Evolutionary conservation across 805 yeast genomes (phyloP).

Genomic region (Barnettozyma botsteinii): DNA sequence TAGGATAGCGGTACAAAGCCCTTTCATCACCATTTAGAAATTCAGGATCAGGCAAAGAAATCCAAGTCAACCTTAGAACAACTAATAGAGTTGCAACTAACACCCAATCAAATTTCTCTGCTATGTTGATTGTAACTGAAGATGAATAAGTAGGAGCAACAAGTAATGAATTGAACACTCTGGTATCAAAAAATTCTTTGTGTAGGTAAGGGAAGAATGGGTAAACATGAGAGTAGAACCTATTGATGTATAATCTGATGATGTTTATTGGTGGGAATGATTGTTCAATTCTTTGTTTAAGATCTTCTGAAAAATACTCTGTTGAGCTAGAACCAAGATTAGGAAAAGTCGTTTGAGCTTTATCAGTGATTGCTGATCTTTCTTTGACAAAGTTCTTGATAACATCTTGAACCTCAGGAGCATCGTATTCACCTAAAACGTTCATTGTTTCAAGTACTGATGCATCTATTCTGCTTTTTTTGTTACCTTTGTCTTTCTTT

Average conservation of each 20-base stretch:
- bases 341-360: conserved; percentile 8
- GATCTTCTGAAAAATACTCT: conserved; percentile 23
- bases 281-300: conserved; percentile 30
- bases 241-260: conserved; percentile 35
- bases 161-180: conserved; percentile 28
- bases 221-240: conserved; percentile 39
- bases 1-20: conserved; percentile 30
- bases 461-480: conserved; percentile 21
- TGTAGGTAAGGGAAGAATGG: conserved; percentile 46
- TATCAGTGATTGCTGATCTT: conserved; percentile 12
- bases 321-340: conserved; percentile 9
- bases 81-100: conserved; percentile 35
- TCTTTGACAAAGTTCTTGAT: conserved; percentile 17
- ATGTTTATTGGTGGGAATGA: conserved; percentile 35
- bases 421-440: conserved; percentile 20
- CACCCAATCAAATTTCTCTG: conserved; percentile 37
- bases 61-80: conserved; percentile 36
- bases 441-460: conserved; percentile 16
- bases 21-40: conserved; percentile 17
- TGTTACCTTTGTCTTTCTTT: conserved; percentile 6
- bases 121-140: conserved; percentile 28
- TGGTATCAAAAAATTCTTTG: conserved; percentile 29
- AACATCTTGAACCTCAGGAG: conserved; percentile 18
- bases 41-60: conserved; percentile 32
- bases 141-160: conserved; percentile 27